These are phyloP conservation scores for Cicer bijugum DNA, from an alignment of 306 rosid genomes.

Conservation along the genomic window DNA sequence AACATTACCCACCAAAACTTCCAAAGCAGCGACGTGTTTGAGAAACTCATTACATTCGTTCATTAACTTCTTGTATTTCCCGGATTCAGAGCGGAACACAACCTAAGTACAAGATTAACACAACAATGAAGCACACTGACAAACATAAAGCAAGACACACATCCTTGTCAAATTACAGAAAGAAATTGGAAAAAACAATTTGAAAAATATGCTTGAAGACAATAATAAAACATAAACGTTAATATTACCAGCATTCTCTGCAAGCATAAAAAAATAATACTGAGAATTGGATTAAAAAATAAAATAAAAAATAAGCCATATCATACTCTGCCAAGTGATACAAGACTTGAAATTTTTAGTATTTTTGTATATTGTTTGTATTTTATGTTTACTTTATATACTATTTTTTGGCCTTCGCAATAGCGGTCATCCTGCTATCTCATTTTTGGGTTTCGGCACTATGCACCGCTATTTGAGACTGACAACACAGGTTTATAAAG, in stretches of 20 bases:
- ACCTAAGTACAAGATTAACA: conserved; percentile 51
- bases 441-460: no score
- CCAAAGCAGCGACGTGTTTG: conserved; percentile 49
- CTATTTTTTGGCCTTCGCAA: no score
- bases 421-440: no score
- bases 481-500: no score
- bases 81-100: conserved; percentile 74
- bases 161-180: not conserved
- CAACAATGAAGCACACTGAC: not conserved
- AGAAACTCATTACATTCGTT: conserved; percentile 72
- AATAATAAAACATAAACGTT: not conserved
- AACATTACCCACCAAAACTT: conserved; percentile 49
- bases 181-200: not conserved
- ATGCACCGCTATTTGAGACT: no score
- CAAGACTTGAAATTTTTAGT: not conserved
- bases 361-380: no score
- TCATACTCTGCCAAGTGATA: not conserved
- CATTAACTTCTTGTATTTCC: conserved; percentile 70
- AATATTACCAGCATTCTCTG: conserved; percentile 2
- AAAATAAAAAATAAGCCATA: not conserved
- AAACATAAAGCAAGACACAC: not conserved
- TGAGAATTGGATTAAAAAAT: not conserved
- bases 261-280: conserved; percentile 9
- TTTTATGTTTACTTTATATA: no score
- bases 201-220: not conserved